phyloP scores from a whole-genome alignment of 2,329 filamentous ascomycete genomes.

The Pseudogymnoascus sp. region DNA sequence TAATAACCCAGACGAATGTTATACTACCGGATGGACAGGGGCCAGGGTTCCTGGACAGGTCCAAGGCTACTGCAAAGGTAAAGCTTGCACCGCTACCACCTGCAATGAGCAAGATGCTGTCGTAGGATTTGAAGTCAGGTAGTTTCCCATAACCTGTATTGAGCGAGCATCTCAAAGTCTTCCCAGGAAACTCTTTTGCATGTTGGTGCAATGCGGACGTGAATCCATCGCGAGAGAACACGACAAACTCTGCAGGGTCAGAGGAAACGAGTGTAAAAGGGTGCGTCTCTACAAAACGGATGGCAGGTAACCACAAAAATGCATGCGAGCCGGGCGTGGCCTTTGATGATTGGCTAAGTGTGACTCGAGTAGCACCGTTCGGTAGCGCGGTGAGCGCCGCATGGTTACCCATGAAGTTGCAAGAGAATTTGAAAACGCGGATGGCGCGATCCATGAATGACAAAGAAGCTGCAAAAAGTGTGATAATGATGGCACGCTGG shows the following conservation, averaged over 20 bases:
- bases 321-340: slow-evolving; percentile 50
- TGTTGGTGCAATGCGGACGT: slow-evolving; percentile 45
- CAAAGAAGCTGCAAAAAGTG: slow-evolving; percentile 35
- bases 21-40: not conserved
- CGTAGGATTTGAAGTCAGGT: slow-evolving; percentile 42
- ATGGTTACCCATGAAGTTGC: slow-evolving; percentile 34
- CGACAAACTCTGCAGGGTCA: slow-evolving; percentile 44
- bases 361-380: slow-evolving; percentile 46
- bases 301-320: slow-evolving; percentile 53
- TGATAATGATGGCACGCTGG: slow-evolving; percentile 34
- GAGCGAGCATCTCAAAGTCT: slow-evolving; percentile 40
- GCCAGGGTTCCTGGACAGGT: slow-evolving; percentile 36
- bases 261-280: slow-evolving; percentile 51
- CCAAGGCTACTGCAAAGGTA: slow-evolving; percentile 40
- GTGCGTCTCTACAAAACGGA: slow-evolving; percentile 50
- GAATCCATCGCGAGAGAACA: slow-evolving; percentile 50
- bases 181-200: slow-evolving; percentile 41
- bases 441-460: slow-evolving; percentile 45
- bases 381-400: slow-evolving; percentile 46
- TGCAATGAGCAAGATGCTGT: slow-evolving; percentile 50
- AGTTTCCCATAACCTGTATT: slow-evolving; percentile 52
- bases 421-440: slow-evolving; percentile 34
- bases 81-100: slow-evolving; percentile 55
- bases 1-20: slow-evolving; percentile 37
- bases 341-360: slow-evolving; percentile 38